These are phyloP conservation scores for Salix exigua DNA, from an alignment of 345 rosid species.

Conservation along the genomic window DNA sequence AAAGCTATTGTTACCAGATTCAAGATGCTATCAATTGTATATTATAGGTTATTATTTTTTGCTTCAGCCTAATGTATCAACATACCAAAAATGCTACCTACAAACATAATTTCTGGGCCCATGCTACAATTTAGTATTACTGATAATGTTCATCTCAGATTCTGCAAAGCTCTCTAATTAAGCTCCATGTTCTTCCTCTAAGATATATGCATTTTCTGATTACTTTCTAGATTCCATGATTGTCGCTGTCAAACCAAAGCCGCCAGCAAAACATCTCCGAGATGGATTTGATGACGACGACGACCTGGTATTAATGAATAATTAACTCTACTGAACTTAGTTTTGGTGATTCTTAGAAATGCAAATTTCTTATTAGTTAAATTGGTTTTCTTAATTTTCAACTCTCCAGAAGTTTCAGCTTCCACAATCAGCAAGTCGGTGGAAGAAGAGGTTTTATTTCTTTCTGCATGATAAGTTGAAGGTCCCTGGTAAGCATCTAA, in stretches of 20 bases:
- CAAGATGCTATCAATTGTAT: neutral
- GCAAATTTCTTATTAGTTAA: neutral
- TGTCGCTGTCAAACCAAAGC: constrained; percentile 76
- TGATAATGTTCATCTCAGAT: neutral
- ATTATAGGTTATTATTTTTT: too few species aligned
- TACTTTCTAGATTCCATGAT: constrained; percentile 51
- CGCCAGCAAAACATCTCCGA: constrained; percentile 48
- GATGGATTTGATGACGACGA: constrained; percentile 53
- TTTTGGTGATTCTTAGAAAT: neutral
- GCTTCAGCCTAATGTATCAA: too few species aligned
- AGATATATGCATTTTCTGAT: neutral
- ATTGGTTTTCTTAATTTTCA: constrained; percentile 4
- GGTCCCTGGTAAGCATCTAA: constrained; percentile 58
- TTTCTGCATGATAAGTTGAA: constrained; percentile 62
- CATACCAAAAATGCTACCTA: neutral
- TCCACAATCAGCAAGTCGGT: constrained; percentile 61
- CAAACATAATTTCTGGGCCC: too few species aligned
- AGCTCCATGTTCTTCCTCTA: neutral
- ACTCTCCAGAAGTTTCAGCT: constrained; percentile 64
- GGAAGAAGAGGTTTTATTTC: constrained; percentile 65
- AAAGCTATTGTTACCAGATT: neutral
- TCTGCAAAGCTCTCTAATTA: neutral
- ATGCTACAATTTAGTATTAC: neutral
- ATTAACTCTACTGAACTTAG: constrained; percentile 1
- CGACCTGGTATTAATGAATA: constrained; percentile 45